Base-by-base conservation (phyloP, 768 basidiomycete species). In the Trametes villosa region DNA sequence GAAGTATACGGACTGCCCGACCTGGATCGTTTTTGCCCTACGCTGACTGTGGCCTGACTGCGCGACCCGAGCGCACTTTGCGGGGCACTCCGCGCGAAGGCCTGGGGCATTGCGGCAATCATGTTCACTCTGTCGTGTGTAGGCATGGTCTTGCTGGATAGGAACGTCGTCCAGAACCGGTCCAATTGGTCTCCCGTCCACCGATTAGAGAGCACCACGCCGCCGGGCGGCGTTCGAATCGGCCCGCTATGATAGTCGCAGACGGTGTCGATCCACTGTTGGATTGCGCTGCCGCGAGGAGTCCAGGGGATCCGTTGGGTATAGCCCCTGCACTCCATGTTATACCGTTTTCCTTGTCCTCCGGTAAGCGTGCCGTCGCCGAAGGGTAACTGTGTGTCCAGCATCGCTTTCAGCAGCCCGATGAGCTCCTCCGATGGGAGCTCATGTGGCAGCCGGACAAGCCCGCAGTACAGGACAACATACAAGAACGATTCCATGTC, bases 401-500 rank as follows among this genome's bases (percentile, higher is more conserved):
- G n/a, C 40, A 41, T 41, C 5, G 5, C n/a, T 17, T 13, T 41
- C 15, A 41, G 18, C 15, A 41, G 12, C 5, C 40, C 15, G 7
- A 9, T 8, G 44, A 45, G 45, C 8, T 29, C 12, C 2, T 26
- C 15, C 13, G 12, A 27, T 7, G 9, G 4, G 4, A 47, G 27
- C 13, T 27, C 18, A 27, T 50, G 57, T 12, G 26, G 36, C 15
- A 34, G 33, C 36, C 48, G 36, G 24, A 26, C 17, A 13, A 58
- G 18, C 2, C 22, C 40, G 24, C 57, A 50, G 38, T 50, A 58
- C 2, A 58, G 57, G 2, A 50, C 57, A 20, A 51, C 36, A 18
- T 58, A 58, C 7, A 58, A 29, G 4, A 50, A 17, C 3, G 57
- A 50, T 29, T 58, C 57, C 47, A 58, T 48, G 18, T 58, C 57